Conservation (phyloP, 208 protist genomes). For the Porcisia deanei region DNA sequence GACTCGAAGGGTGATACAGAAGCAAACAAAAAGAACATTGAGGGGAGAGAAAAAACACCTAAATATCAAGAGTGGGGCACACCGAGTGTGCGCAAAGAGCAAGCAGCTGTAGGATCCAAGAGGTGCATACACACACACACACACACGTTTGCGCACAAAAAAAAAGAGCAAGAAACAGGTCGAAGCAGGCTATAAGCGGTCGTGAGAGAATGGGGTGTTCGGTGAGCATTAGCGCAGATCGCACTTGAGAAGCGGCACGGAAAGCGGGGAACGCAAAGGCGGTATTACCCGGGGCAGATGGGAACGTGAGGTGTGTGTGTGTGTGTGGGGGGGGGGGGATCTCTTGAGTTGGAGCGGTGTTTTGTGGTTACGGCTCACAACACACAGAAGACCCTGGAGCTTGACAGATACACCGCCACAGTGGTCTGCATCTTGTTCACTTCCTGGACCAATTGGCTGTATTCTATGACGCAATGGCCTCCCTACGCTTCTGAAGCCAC, state of each 20-base stretch:
- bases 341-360: background rate
- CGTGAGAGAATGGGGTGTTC: background rate
- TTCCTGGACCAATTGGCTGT: background rate
- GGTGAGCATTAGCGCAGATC: background rate
- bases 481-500: constrained; percentile 50
- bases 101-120: background rate
- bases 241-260: background rate
- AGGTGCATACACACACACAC: background rate
- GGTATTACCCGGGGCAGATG: background rate
- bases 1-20: background rate
- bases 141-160: background rate
- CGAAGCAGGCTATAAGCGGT: background rate
- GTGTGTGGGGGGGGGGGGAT: background rate
- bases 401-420: background rate
- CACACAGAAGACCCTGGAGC: background rate
- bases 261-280: background rate
- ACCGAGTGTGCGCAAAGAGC: background rate
- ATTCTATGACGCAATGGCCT: constrained; percentile 12
- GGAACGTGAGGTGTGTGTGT: background rate
- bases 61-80: background rate
- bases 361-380: background rate
- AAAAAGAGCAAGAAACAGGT: background rate
- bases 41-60: background rate
- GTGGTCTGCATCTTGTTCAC: background rate
- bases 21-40: constrained; percentile 5